Conservation (phyloP, 202 grass and related monocot genomes). For the Musa balbisiana region DNA sequence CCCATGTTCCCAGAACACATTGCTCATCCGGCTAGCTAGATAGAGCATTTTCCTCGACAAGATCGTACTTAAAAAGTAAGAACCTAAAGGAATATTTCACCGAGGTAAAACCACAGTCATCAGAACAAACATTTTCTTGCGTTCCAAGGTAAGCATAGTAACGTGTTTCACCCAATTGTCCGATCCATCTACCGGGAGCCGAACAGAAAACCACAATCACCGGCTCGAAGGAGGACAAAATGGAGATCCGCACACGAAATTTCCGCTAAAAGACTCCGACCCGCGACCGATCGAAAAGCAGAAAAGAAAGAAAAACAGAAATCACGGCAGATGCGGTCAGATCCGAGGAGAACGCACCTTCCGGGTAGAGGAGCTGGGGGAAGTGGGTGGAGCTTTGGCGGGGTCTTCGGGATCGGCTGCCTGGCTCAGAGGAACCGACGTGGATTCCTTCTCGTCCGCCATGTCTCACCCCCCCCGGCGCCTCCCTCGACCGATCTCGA, state of each 20-base stretch:
- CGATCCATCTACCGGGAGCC: neutral
- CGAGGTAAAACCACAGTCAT: too few relatives aligned
- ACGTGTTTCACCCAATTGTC: neutral
- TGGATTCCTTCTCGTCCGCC: conserved; percentile 30
- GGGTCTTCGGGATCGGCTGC: conserved; percentile 27
- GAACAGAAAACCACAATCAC: neutral
- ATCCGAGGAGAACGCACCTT: conserved; percentile 11
- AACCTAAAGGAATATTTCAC: too few relatives aligned
- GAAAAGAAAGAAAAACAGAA: neutral
- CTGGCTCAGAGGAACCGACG: conserved; percentile 22
- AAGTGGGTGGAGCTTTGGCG: conserved; percentile 15
- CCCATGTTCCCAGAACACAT: neutral
- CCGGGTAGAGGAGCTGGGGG: conserved; percentile 11
- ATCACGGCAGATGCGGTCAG: neutral
- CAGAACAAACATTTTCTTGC: too few relatives aligned
- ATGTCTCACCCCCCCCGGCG: neutral
- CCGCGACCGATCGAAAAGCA: neutral
- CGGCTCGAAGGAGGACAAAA: neutral
- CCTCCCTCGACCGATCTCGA: neutral
- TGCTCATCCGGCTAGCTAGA: neutral
- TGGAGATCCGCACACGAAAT: neutral
- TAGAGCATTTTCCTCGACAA: neutral
- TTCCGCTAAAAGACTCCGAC: neutral
- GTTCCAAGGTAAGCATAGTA: too few relatives aligned
- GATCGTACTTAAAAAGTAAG: neutral